These are phyloP conservation scores for Nidularia sp. DNA, from an alignment of 768 basidiomycete genomes.

Conservation along the genomic window DNA sequence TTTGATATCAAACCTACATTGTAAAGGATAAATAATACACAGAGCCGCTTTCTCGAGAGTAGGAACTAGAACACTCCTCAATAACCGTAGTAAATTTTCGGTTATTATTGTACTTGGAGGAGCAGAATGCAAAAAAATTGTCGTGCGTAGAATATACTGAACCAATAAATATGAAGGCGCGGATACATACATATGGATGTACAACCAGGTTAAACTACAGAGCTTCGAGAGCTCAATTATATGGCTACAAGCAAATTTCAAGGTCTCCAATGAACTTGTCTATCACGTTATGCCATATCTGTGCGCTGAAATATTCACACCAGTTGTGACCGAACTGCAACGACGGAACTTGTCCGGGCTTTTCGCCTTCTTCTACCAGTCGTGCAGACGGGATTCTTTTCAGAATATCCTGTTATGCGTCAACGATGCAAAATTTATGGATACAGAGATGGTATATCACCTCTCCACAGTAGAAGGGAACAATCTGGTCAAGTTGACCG, in stretches of 20 bases:
- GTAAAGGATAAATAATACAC: too few relatives aligned
- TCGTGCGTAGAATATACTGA: too few relatives aligned
- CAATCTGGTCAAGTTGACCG: slow-evolving; percentile 29
- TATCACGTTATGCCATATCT: slow-evolving; percentile 29
- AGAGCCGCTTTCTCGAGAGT: too few relatives aligned
- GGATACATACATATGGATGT: too few relatives aligned
- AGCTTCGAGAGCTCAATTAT: background rate
- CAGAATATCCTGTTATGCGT: slow-evolving; percentile 20
- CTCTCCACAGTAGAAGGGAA: slow-evolving; percentile 26
- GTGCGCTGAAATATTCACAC: slow-evolving; percentile 31
- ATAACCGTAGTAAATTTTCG: too few relatives aligned
- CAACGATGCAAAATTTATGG: background rate
- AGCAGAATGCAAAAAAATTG: too few relatives aligned
- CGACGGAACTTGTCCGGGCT: slow-evolving; percentile 28
- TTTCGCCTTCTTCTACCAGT: slow-evolving; percentile 20
- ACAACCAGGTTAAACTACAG: too few relatives aligned
- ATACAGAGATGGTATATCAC: slow-evolving; percentile 7
- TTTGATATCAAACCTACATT: too few relatives aligned
- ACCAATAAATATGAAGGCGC: too few relatives aligned
- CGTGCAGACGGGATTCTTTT: slow-evolving; percentile 24
- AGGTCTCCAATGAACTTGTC: slow-evolving; percentile 18
- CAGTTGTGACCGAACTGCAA: slow-evolving; percentile 34
- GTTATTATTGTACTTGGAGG: too few relatives aligned
- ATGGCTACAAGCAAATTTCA: background rate
- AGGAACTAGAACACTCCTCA: too few relatives aligned